Percentiles rank a stretch among this genome's conserved stretches.
These are phyloP conservation scores for Hortiboletus campestris DNA, from an alignment of 768 basidiomycete species.

Conservation along the genomic window DNA sequence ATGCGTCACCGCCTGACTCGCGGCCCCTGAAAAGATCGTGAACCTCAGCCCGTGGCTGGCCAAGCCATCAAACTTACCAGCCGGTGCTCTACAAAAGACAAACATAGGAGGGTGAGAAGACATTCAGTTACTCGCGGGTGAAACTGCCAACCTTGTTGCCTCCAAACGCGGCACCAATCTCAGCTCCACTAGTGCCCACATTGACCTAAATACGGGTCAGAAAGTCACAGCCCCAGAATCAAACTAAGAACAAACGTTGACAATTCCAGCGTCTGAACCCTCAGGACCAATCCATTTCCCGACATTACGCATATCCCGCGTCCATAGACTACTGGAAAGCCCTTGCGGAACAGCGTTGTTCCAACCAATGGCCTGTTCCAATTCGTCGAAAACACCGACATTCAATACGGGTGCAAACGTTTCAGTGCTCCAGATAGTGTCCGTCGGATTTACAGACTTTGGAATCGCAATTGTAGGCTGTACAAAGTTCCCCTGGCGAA, in stretches of 20 bases:
- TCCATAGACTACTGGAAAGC: slow-evolving; percentile 91
- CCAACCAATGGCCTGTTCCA: slow-evolving; percentile 85
- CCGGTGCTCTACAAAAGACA: slow-evolving; percentile 63
- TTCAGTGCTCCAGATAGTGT: slow-evolving; percentile 73
- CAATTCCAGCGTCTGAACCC: slow-evolving; percentile 90
- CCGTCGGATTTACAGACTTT: slow-evolving; percentile 48
- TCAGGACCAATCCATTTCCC: slow-evolving; percentile 91
- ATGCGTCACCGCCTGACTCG: slow-evolving; percentile 97
- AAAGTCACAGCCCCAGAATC: background rate
- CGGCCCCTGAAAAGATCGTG: slow-evolving; percentile 63
- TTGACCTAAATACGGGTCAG: slow-evolving; percentile 47
- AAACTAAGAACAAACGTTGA: slow-evolving; percentile 60
- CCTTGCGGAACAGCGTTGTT: slow-evolving; percentile 91
- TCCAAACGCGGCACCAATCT: slow-evolving; percentile 87
- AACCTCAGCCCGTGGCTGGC: slow-evolving; percentile 18
- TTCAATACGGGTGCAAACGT: slow-evolving; percentile 90
- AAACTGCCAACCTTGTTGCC: slow-evolving; percentile 74
- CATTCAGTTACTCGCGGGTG: slow-evolving; percentile 11
- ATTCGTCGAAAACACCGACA: slow-evolving; percentile 80
- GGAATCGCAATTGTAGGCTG: slow-evolving; percentile 82
- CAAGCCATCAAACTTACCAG: slow-evolving; percentile 49
- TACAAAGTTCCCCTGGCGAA: slow-evolving; percentile 81
- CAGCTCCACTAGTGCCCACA: slow-evolving; percentile 65
- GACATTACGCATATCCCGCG: slow-evolving; percentile 75
- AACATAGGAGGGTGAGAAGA: slow-evolving; percentile 14